Percentiles rank a stretch among this genome's conserved stretches.
Evolutionary conservation across 352 stramenopile genomes (phyloP).

Genomic region (Pythium myriotylum): DNA sequence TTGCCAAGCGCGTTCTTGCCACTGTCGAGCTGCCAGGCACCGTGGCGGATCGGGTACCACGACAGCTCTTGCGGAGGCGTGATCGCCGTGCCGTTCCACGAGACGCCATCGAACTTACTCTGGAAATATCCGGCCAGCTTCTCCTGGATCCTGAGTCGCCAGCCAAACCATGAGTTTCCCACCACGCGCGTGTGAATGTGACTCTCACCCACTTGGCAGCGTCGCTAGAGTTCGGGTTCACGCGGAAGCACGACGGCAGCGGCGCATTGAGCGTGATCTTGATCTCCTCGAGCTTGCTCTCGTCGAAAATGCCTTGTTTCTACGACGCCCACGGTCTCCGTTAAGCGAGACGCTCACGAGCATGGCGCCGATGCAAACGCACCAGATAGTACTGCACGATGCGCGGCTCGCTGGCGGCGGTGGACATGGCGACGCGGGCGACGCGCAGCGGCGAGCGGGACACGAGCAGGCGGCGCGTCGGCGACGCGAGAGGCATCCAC

Average conservation of each 20-base stretch:
- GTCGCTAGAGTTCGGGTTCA: conserved; percentile 50
- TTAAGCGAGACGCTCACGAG: not conserved
- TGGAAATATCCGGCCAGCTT: conserved; percentile 51
- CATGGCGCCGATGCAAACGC: not conserved
- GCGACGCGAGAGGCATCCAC: no score
- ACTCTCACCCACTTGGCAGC: conserved; percentile 32
- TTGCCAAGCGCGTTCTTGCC: conserved; percentile 68
- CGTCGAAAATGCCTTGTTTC: conserved; percentile 62
- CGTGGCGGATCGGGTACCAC: conserved; percentile 63
- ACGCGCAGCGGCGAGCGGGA: not conserved
- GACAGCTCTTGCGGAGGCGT: conserved; percentile 43
- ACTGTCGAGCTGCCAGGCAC: conserved; percentile 76
- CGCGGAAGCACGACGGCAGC: conserved; percentile 71
- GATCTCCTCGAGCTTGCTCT: conserved; percentile 44
- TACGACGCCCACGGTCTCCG: no score
- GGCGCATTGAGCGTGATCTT: conserved; percentile 51
- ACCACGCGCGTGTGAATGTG: no score
- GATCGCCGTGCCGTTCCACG: conserved; percentile 35
- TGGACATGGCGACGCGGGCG: conserved; percentile 6
- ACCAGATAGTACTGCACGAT: conserved; percentile 80
- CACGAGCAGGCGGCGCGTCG: not conserved
- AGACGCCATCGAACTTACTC: conserved; percentile 38
- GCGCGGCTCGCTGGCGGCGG: conserved; percentile 18
- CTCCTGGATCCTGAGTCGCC: conserved; percentile 38
- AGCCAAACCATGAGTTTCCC: no score